Percentiles rank a stretch among this genome's conserved stretches.
These are phyloP conservation scores for Kwoniella heveanensis DNA, from an alignment of 768 basidiomycete species.

Conservation along the genomic window DNA sequence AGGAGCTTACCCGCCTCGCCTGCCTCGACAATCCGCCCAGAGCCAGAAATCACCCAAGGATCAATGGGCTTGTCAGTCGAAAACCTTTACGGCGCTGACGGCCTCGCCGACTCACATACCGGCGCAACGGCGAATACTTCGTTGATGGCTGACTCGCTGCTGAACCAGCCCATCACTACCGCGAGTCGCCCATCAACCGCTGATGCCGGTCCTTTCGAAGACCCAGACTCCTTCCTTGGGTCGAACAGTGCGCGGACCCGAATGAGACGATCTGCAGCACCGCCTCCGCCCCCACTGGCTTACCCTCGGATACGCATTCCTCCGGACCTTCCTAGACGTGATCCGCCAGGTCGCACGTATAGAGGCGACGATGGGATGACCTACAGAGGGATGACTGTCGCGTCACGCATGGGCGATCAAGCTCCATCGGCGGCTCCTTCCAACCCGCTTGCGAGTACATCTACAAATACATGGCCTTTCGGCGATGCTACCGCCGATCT, in stretches of 20 bases:
- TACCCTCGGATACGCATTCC: not conserved
- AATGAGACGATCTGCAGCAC: not conserved
- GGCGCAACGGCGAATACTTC: too few relatives aligned
- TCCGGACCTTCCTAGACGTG: not conserved
- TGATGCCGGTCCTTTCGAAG: too few relatives aligned
- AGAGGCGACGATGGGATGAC: constrained; percentile 18
- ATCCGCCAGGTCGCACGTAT: not conserved
- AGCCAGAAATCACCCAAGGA: not conserved
- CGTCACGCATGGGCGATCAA: constrained; percentile 16
- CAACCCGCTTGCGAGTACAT: not conserved
- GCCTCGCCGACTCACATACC: too few relatives aligned
- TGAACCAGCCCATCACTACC: constrained; percentile 10
- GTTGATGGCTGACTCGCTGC: not conserved
- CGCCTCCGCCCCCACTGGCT: not conserved
- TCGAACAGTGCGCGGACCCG: not conserved
- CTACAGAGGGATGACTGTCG: constrained; percentile 19
- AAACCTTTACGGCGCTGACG: too few relatives aligned
- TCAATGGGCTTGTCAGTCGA: too few relatives aligned
- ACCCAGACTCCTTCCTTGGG: too few relatives aligned
- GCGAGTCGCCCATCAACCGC: not conserved
- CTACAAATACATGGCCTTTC: not conserved
- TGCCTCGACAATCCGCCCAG: constrained; percentile 6
- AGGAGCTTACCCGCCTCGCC: constrained; percentile 11
- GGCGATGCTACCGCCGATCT: not conserved
- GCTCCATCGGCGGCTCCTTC: not conserved